Conservation (phyloP, 805 yeast genomes). For the Scheffersomyces stipitis region DNA sequence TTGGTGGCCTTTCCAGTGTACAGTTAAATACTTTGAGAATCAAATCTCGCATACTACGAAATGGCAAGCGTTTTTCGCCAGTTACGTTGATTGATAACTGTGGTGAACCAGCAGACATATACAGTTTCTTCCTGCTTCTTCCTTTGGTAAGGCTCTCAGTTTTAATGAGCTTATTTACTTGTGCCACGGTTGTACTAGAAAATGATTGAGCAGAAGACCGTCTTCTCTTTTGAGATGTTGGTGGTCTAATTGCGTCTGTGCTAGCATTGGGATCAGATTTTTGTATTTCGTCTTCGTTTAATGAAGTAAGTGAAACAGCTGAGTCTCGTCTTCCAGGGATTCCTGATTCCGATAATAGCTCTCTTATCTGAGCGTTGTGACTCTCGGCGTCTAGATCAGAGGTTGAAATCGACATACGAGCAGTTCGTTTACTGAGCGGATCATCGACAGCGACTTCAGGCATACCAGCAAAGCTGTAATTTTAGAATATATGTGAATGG, state of each 20-base stretch:
- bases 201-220: constrained; percentile 36
- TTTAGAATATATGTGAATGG: no score
- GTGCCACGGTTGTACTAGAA: constrained; percentile 1
- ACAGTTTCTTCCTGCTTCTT: constrained; percentile 25
- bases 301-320: constrained; percentile 22
- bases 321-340: constrained; percentile 18
- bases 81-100: constrained; percentile 11
- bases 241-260: background rate
- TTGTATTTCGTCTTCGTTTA: constrained; percentile 19
- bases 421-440: constrained; percentile 23
- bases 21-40: constrained; percentile 13
- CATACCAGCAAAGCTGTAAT: background rate
- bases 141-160: constrained; percentile 9
- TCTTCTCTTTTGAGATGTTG: constrained; percentile 29
- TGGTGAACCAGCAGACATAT: constrained; percentile 29
- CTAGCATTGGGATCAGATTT: constrained; percentile 13
- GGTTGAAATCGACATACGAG: constrained; percentile 27
- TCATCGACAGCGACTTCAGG: constrained; percentile 8
- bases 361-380: constrained; percentile 17
- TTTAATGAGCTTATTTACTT: background rate
- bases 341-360: constrained; percentile 9
- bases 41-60: constrained; percentile 17
- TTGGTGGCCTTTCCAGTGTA: constrained; percentile 17
- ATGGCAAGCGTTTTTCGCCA: constrained; percentile 10
- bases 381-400: constrained; percentile 16